A percentile compares a stretch with the other conserved stretches of the same genome.
Evolutionary conservation across 139 green algal species (phyloP).

Genomic region (Picochlorum costavermella): DNA sequence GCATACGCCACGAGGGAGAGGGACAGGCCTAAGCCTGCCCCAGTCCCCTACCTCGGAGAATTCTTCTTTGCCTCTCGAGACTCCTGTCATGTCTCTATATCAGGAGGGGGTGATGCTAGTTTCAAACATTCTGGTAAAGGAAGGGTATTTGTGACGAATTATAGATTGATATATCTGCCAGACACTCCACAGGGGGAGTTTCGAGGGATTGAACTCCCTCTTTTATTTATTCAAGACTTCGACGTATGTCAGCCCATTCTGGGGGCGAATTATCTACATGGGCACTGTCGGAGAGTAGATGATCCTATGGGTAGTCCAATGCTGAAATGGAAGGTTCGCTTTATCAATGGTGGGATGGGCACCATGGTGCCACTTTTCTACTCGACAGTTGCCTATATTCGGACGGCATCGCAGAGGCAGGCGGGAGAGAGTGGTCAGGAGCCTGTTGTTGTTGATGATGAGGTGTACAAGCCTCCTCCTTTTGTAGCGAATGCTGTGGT

Average conservation of each 20-base stretch:
- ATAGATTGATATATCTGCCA: conserved; percentile 71
- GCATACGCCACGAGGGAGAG: neutral
- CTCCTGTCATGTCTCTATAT: conserved; percentile 36
- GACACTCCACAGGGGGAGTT: conserved; percentile 45
- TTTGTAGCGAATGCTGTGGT: conserved; percentile 9
- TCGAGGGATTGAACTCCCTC: conserved; percentile 70
- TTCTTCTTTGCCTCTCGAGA: conserved; percentile 44
- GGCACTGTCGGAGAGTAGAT: conserved; percentile 49
- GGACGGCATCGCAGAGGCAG: neutral
- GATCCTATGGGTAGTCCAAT: conserved; percentile 43
- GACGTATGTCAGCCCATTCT: conserved; percentile 94
- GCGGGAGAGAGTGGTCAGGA: neutral
- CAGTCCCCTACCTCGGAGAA: conserved; percentile 56
- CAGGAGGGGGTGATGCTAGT: conserved; percentile 50
- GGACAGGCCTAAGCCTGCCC: conserved; percentile 21
- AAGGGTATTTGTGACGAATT: conserved; percentile 44
- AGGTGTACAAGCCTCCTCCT: neutral
- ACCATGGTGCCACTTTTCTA: conserved; percentile 88
- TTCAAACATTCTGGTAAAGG: conserved; percentile 41
- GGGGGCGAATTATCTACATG: conserved; percentile 83
- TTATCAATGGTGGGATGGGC: conserved; percentile 71
- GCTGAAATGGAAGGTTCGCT: conserved; percentile 76
- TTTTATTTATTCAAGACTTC: conserved; percentile 74
- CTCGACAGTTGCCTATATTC: conserved; percentile 29
- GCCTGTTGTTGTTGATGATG: neutral